A percentile compares a stretch with the other conserved stretches of the same genome.
phyloP scores from a whole-genome alignment of 2,329 filamentous ascomycete genomes.

The Exophiala phaeomuriformis region DNA sequence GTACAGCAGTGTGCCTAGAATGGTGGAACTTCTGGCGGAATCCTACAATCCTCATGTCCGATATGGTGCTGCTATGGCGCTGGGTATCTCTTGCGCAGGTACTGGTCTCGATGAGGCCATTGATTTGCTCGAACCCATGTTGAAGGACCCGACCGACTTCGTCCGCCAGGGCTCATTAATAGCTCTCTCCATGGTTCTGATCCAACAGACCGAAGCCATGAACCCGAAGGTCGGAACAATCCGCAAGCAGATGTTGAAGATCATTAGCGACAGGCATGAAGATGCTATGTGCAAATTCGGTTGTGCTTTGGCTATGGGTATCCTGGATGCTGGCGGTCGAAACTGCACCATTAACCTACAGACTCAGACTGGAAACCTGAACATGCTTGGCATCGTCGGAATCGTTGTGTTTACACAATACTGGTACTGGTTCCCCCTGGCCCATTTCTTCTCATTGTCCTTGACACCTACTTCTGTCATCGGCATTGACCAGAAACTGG shows the following conservation, averaged over 20 bases:
- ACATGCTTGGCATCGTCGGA: conserved; percentile 96
- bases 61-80: conserved; percentile 95
- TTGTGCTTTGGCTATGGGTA: conserved; percentile 84
- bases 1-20: conserved; percentile 90
- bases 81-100: conserved; percentile 95
- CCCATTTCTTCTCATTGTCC: conserved; percentile 90
- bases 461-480: conserved; percentile 98
- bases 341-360: conserved; percentile 98
- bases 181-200: conserved; percentile 91
- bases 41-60: conserved; percentile 98
- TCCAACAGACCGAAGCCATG: conserved; percentile 98
- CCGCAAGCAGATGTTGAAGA: conserved; percentile 88
- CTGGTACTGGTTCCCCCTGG: conserved; percentile 99
- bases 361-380: conserved; percentile 95
- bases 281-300: conserved; percentile 99
- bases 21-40: conserved; percentile 96
- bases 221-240: conserved; percentile 91
- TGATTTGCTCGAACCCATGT: conserved; percentile 95
- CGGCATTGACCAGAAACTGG: conserved; percentile 84
- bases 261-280: conserved; percentile 88
- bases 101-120: conserved; percentile 95
- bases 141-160: conserved; percentile 98
- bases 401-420: conserved; percentile 99
- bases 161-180: conserved; percentile 95
- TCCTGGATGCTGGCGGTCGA: conserved; percentile 93